Evolutionary conservation across 2,329 filamentous ascomycete genomes (phyloP), one percentile per base, ranked within the genome.

Genomic region (Exophiala sideris): DNA sequence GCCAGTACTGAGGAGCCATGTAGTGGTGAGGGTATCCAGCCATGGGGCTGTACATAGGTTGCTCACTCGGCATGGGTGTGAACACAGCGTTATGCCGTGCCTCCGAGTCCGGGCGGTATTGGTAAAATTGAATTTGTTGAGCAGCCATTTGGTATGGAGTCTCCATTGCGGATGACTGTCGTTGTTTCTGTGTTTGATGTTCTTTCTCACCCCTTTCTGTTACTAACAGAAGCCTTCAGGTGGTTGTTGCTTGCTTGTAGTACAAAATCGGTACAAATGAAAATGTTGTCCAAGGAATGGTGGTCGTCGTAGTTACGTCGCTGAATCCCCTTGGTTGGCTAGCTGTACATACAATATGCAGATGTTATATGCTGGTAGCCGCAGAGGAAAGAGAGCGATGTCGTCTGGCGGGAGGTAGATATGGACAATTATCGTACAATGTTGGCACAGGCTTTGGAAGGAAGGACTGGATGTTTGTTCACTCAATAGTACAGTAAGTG

Each of bases 81-180:
- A 90, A 91, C 73, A 89, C 85, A 50, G 84, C 84, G 73, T 91
- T 86, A 68, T 81, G 80, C 69, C 91, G 87, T 59, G 83, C 78
- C 70, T 83, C 85, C 61, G 86, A 80, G 64, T 94, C 88, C 62
- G 87, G 84, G 66, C 84, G 86, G 78, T 92, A 95, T 79, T 91
- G 94, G 81, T 88, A 91, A 79, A 91, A 95, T 55, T 88, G 78
- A 62, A 85, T 82, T 55, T 61, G 62, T 51, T 57, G 59, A 24
- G 57, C 52, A 41, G 58, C 60, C 62, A 64, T 62, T 56, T 60
- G 50, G 35, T 57, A 60, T 45, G 54, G 54, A 14, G 44, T 49
- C 50, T 60, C 57, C 57, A 60, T 60, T 52, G 40, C 48, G 18
- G 21, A 44, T 32, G 41, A 50, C 54, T 54, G 54, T 14, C 9